A percentile compares a stretch with the other conserved stretches of the same genome.
Conservation (phyloP, 1,284 basidiomycete species). For the Cutaneotrichosporon spelunceum region DNA sequence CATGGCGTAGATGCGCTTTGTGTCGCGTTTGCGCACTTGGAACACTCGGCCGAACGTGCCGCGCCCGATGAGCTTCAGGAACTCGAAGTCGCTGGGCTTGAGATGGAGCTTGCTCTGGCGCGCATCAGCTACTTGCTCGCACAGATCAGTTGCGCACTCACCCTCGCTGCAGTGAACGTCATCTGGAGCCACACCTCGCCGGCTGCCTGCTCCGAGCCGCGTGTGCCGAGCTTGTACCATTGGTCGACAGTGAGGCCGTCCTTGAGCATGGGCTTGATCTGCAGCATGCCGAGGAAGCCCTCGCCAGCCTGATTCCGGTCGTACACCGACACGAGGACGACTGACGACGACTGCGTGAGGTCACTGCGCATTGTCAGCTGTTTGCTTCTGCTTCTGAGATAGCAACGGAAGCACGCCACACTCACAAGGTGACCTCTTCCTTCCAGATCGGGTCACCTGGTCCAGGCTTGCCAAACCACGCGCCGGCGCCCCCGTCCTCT, state of each 20-base stretch:
- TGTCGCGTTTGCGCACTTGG: constrained; percentile 97
- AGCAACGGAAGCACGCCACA: constrained; percentile 30
- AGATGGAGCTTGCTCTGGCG: constrained; percentile 72
- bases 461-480: constrained; percentile 48
- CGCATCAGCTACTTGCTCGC: background rate
- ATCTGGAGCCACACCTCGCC: constrained; percentile 95
- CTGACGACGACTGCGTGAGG: constrained; percentile 85
- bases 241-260: constrained; percentile 95
- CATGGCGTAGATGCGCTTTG: constrained; percentile 99
- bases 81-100: constrained; percentile 92
- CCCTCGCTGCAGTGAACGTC: constrained; percentile 86
- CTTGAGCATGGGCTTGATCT: constrained; percentile 82
- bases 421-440: constrained; percentile 95
- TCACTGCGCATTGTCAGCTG: constrained; percentile 60
- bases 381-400: background rate
- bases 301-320: constrained; percentile 80
- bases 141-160: constrained; percentile 51
- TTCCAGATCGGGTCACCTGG: constrained; percentile 92
- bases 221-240: constrained; percentile 81
- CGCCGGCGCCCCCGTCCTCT: constrained; percentile 30
- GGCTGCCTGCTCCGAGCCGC: constrained; percentile 74
- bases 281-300: constrained; percentile 84
- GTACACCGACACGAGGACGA: constrained; percentile 86
- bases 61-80: constrained; percentile 96
- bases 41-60: constrained; percentile 99